Base-by-base conservation (phyloP, 352 stramenopile genomes). In the Globisporangium carolinianum region DNA sequence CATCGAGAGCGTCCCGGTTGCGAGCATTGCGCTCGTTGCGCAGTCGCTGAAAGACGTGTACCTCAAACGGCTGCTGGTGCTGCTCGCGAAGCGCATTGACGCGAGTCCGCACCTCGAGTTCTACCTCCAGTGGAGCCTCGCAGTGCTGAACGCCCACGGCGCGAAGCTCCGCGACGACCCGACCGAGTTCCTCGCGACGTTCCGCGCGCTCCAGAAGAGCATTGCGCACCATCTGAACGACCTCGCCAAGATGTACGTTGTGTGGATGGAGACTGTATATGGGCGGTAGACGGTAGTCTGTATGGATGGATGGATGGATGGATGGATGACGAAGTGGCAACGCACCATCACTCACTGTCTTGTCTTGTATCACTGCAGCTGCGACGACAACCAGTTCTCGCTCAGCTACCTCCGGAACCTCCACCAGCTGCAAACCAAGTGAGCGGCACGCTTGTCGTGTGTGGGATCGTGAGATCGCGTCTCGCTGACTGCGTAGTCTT, bases 61-160 rank as follows among this genome's bases (percentile, higher is more conserved):
- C 67, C 66, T 98, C 14, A 88, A 95, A 69, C 85, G 94, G 9
- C 62, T 99, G 36, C 76, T 99, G 54, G 73, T 94, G 62, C 76
- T 98, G 57, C 62, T 99, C 4, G 91, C 89, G 6, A 97, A 98
- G 70, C 85, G 88, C 46, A 88, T 98, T 63, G 83, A 91, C 53
- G 66, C 80, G 36, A 97, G 92, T 46, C 89, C 91, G n/a, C 94
- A 99, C 65, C 71, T 99, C 41, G 96, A 99, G 75, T 99, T 98
- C 68, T 98, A 98, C 69, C 68, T 99, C 42, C 83, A 96, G 61
- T 99, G 96, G 96, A 96, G 84, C 68, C 73, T 98, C 38, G 81
- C 91, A 50, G 69, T 99, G 42, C 80, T 99, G 17, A 97, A 98
- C 67, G 88, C 79, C 5, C 95, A 99, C 68, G 95, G 95, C 32